phyloP scores from a whole-genome alignment of 164 flowering plant species.

The Macadamia tetraphylla region DNA sequence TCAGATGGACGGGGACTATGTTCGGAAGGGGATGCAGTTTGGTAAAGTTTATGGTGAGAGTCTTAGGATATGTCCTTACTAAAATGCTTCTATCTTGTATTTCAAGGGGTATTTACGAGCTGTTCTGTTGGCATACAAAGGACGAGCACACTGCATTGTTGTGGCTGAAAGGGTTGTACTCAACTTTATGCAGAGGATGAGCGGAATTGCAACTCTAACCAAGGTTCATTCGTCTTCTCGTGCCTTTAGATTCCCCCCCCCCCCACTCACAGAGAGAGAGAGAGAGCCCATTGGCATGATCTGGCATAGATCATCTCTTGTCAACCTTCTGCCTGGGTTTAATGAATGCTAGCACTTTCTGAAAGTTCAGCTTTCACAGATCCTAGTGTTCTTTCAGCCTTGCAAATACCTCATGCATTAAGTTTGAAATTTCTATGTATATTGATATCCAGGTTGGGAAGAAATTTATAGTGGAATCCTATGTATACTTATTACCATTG shows the following conservation, averaged over 20 bases:
- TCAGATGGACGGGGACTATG: slow-evolving; percentile 67
- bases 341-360: no score
- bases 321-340: no score
- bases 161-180: slow-evolving; percentile 91
- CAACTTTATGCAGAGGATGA: slow-evolving; percentile 98
- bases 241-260: neutral
- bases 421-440: neutral
- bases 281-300: no score
- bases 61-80: neutral
- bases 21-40: slow-evolving; percentile 68
- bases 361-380: no score
- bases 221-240: slow-evolving; percentile 38
- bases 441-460: neutral
- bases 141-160: slow-evolving; percentile 76
- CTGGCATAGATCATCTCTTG: no score
- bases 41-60: slow-evolving; percentile 79
- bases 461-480: neutral
- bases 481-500: no score
- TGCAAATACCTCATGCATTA: no score
- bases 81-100: neutral
- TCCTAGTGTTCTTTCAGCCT: no score
- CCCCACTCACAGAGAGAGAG: no score
- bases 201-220: slow-evolving; percentile 90
- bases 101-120: neutral
- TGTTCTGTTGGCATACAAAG: slow-evolving; percentile 31